Conservation (phyloP, 768 basidiomycete genomes). For the Rhodotorula sphaerocarpa region DNA sequence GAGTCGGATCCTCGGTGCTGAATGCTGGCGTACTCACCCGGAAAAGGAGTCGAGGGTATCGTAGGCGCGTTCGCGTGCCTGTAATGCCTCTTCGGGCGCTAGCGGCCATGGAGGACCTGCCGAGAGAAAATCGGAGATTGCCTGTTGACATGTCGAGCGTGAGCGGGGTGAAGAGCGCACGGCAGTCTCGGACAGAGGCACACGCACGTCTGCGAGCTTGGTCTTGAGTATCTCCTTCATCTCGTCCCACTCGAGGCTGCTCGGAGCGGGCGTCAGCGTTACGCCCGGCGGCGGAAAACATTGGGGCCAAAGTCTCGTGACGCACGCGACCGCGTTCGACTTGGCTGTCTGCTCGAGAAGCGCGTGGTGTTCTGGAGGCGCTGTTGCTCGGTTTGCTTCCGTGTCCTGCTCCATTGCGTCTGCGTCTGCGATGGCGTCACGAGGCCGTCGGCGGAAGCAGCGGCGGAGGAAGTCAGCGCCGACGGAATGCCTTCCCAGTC, state of each 20-base stretch:
- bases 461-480: too few relatives aligned
- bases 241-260: constrained; percentile 61
- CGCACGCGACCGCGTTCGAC: constrained; percentile 59
- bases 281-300: constrained; percentile 7
- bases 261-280: constrained; percentile 6
- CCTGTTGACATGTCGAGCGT: constrained; percentile 1
- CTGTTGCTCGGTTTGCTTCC: too few relatives aligned
- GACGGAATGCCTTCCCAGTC: too few relatives aligned
- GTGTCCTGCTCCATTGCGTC: too few relatives aligned
- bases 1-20: too few relatives aligned
- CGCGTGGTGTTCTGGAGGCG: constrained; percentile 45
- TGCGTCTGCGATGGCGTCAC: too few relatives aligned
- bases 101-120: constrained; percentile 54
- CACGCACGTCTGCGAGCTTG: constrained; percentile 58
- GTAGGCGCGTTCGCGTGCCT: constrained; percentile 18
- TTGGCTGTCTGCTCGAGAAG: constrained; percentile 58
- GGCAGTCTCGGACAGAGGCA: neutral
- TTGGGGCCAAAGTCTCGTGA: constrained; percentile 9
- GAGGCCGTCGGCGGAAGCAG: too few relatives aligned
- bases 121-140: constrained; percentile 42
- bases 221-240: constrained; percentile 65
- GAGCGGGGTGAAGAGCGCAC: neutral
- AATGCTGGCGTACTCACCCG: constrained; percentile 20
- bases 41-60: constrained; percentile 31
- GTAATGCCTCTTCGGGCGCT: constrained; percentile 45